phyloP scores from a whole-genome alignment of 2,329 filamentous ascomycete genomes.

The Pseudogymnoascus sp. region DNA sequence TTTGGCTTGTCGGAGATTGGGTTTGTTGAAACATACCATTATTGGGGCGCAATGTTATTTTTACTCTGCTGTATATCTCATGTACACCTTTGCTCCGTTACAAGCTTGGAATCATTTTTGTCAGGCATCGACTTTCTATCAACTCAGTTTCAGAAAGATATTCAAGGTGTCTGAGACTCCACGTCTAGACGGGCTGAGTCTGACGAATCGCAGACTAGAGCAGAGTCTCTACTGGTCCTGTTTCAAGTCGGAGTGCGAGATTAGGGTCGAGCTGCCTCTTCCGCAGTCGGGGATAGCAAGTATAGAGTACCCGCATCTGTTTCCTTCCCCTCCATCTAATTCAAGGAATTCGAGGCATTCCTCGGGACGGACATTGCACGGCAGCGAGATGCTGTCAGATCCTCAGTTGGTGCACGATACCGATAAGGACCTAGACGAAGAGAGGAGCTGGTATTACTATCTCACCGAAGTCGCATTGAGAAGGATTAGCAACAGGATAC shows the following conservation, averaged over 20 bases:
- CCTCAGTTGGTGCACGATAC: not conserved
- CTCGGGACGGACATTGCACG: not conserved
- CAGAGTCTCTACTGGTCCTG: conserved; percentile 37
- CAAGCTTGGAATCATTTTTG: conserved; percentile 32
- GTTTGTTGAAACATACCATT: conserved; percentile 25
- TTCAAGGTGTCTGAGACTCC: conserved; percentile 19
- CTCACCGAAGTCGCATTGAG: conserved; percentile 36
- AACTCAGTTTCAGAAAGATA: conserved; percentile 24
- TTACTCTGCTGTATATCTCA: conserved; percentile 33
- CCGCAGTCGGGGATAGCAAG: conserved; percentile 31
- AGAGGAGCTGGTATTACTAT: conserved; percentile 38
- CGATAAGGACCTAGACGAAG: conserved; percentile 20
- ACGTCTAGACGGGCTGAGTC: not conserved
- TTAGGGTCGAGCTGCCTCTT: conserved; percentile 33
- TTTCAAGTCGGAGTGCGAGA: conserved; percentile 36
- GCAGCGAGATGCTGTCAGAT: not conserved
- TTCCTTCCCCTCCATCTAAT: conserved; percentile 25
- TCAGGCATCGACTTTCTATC: conserved; percentile 28
- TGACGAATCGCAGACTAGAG: conserved; percentile 28
- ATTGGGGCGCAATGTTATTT: conserved; percentile 33
- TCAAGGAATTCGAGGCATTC: not conserved
- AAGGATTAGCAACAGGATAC: conserved; percentile 34
- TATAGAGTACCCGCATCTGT: conserved; percentile 30
- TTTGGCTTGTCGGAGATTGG: conserved; percentile 27
- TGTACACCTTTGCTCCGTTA: conserved; percentile 35